These are phyloP conservation scores for Rhododendron kiyosumense DNA, from an alignment of 148 eudicot species.

Conservation along the genomic window DNA sequence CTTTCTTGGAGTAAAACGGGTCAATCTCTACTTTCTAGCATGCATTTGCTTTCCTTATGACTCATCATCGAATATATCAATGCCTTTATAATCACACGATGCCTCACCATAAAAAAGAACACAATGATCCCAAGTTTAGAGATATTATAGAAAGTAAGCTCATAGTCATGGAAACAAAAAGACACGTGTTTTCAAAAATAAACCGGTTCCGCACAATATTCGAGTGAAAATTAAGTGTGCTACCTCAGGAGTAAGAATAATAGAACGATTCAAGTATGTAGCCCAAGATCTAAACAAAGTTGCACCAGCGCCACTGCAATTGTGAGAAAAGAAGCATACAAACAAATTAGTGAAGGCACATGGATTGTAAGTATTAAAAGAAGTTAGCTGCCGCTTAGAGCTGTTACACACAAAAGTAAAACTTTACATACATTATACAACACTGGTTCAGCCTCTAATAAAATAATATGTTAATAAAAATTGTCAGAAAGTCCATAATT, in stretches of 20 bases:
- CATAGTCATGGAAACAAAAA: background rate
- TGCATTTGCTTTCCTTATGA: background rate
- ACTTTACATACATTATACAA: background rate
- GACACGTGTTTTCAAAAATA: background rate
- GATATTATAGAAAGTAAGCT: background rate
- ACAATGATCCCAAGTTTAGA: background rate
- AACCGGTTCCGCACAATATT: background rate
- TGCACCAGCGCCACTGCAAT: constrained; percentile 91
- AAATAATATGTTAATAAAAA: background rate
- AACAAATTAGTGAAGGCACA: background rate
- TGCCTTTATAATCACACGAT: background rate
- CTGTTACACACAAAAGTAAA: background rate
- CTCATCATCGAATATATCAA: background rate
- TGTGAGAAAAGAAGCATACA: constrained; percentile 5
- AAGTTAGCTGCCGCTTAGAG: background rate
- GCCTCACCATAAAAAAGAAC: background rate
- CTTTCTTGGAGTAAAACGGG: background rate
- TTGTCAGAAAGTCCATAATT: background rate
- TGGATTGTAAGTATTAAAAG: background rate
- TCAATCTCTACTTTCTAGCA: background rate
- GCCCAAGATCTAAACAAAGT: constrained; percentile 95
- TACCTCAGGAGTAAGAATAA: constrained; percentile 96
- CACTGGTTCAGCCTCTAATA: background rate
- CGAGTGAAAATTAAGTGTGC: background rate
- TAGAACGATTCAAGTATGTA: constrained; percentile 72